Evolutionary conservation across 345 rosid genomes (phyloP), one percentile per base, ranked within the genome.

Genomic region (Murraya paniculata): DNA sequence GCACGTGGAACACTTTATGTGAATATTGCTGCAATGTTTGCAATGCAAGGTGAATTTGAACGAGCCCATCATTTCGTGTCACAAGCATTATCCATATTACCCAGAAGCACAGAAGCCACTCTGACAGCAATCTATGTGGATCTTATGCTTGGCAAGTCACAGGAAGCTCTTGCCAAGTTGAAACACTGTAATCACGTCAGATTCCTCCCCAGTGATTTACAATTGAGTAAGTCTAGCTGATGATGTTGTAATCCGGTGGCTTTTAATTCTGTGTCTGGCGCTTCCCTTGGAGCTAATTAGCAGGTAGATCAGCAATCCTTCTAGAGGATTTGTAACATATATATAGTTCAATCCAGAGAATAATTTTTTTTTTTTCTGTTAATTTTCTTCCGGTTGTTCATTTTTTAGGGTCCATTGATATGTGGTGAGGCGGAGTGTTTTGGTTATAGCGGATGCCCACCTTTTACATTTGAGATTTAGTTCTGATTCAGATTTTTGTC

Each of bases 1-100:
- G 98, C 99, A 58, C 90, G 91, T 4, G 99, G 97, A 71, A 80
- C 83, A 53, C 94, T 97, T 50, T 97, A 88, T 35, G 90, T 91
- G 57, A 87, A 97, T 89, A 89, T 97, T 56, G 97, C 98, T 2
- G 84, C 87, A 0, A 79, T 86, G 80, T 85, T 61, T 58, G 98
- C 98, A 24, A 71, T 87, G 59, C 92, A 94, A 81, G 98, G 98
- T 38, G 95, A 91, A 64, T 79, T 90, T 22, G 90, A 91, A 67
- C 85, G 78, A 69, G 99, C 99, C 31, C 81, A 82, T 50, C 86
- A 87, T 75, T 87, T 93, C 62, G 89, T 87, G 60, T 72, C 70
- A 6, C 90, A 85, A 67, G 98, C 98, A 2, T 77, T 94, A 67
- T 75, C 88, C 33, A 70, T 90, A 33, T 19, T 94, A 75, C 97